Conservation (phyloP, 495 filamentous ascomycete species). For the Neurospora discreta region DNA sequence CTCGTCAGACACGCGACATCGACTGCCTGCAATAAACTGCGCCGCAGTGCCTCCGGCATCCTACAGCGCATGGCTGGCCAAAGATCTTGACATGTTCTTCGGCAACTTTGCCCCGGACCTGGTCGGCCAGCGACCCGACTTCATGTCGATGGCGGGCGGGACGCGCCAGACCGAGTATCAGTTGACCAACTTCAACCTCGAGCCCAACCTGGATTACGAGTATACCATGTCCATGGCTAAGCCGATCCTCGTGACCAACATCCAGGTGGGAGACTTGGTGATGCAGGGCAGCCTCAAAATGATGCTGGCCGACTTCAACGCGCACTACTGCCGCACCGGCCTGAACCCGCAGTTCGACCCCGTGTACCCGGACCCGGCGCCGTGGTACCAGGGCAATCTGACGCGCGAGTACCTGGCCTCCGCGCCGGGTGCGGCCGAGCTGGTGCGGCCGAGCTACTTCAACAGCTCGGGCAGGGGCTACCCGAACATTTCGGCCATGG, state of each 20-base stretch:
- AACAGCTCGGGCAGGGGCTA: slow-evolving; percentile 4
- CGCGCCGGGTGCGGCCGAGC: not conserved
- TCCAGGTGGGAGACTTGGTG: slow-evolving; percentile 43
- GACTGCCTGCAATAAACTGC: slow-evolving; percentile 43
- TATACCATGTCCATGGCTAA: slow-evolving; percentile 30
- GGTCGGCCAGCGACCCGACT: slow-evolving; percentile 7
- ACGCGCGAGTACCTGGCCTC: not conserved
- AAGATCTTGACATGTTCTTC: slow-evolving; percentile 51
- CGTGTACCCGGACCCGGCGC: slow-evolving; percentile 35
- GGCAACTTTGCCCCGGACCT: slow-evolving; percentile 23
- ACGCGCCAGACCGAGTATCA: slow-evolving; percentile 5
- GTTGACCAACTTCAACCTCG: slow-evolving; percentile 17
- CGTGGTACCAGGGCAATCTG: slow-evolving; percentile 23
- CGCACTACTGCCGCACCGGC: slow-evolving; percentile 38
- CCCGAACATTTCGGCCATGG: slow-evolving; percentile 7
- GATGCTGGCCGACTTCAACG: slow-evolving; percentile 40
- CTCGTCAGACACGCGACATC: not conserved
- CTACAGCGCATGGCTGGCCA: slow-evolving; percentile 13
- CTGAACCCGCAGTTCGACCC: slow-evolving; percentile 34
- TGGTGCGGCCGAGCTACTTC: not conserved
- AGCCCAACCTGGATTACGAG: slow-evolving; percentile 20
- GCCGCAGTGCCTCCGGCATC: slow-evolving; percentile 45
- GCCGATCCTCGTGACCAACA: slow-evolving; percentile 45
- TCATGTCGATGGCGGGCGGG: slow-evolving; percentile 15
- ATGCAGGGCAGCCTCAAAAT: slow-evolving; percentile 41